Evolutionary conservation across 2,329 filamentous ascomycete species (phyloP).

Genomic region (Aspergillus novofumigatus): DNA sequence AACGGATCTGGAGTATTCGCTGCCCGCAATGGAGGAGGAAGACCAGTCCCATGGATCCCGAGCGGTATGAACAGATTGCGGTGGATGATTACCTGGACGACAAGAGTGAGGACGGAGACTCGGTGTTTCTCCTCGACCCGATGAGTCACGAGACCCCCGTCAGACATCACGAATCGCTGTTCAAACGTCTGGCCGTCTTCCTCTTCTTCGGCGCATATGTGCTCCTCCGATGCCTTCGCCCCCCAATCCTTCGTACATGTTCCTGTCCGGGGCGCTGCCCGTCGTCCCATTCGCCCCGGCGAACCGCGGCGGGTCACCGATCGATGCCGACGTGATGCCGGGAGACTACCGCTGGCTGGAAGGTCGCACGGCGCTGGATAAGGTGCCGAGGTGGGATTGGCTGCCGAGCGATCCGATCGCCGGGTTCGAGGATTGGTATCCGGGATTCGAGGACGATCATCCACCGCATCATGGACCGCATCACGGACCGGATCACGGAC

Average conservation of each 20-base stretch:
- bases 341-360: conserved; percentile 21
- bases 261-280: conserved; percentile 23
- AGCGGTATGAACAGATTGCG: conserved; percentile 22
- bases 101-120: conserved; percentile 22
- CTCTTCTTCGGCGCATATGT: conserved; percentile 18
- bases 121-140: conserved; percentile 13
- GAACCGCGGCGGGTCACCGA: conserved; percentile 15
- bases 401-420: conserved; percentile 17
- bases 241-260: conserved; percentile 22
- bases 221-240: conserved; percentile 26
- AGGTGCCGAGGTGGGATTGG: conserved; percentile 21
- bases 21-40: not conserved
- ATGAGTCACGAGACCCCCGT: conserved; percentile 3
- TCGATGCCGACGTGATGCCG: conserved; percentile 16
- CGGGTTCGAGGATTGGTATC: conserved; percentile 27
- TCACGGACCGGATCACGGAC: not conserved
- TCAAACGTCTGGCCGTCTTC: conserved; percentile 18
- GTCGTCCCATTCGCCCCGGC: conserved; percentile 19
- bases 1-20: conserved; percentile 9
- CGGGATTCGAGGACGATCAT: conserved; percentile 5
- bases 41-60: conserved; percentile 15
- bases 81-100: conserved; percentile 20
- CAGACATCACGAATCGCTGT: conserved; percentile 5
- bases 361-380: conserved; percentile 12
- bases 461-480: not conserved